These are phyloP conservation scores for Blastosporella zonata DNA, from an alignment of 1,284 basidiomycete species.

Conservation along the genomic window DNA sequence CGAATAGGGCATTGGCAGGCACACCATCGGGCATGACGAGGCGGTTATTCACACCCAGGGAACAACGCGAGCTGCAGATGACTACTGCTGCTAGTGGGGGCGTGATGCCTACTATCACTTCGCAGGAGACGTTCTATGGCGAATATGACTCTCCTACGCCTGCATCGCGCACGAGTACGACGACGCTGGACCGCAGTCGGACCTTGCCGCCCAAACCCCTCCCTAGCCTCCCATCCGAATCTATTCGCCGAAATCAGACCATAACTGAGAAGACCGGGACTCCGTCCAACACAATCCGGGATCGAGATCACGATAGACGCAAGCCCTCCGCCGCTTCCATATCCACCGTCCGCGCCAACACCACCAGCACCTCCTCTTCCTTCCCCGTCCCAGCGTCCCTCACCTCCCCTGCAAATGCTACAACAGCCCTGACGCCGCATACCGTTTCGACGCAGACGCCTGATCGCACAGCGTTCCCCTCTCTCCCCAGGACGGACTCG, in stretches of 20 bases:
- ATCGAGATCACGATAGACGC: constrained; percentile 35
- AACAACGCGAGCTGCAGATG: constrained; percentile 42
- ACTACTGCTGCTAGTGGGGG: constrained; percentile 8
- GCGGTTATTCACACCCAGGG: constrained; percentile 51
- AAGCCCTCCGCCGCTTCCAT: constrained; percentile 49
- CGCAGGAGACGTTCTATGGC: constrained; percentile 41
- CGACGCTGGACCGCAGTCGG: constrained; percentile 33
- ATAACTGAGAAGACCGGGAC: background rate
- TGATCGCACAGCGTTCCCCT: constrained; percentile 35
- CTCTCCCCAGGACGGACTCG: constrained; percentile 44
- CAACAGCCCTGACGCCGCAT: constrained; percentile 66
- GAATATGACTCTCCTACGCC: constrained; percentile 65
- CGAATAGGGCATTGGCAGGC: constrained; percentile 19
- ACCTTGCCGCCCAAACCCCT: constrained; percentile 53
- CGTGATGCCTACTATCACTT: constrained; percentile 36
- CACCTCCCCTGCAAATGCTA: constrained; percentile 52
- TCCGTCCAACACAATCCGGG: constrained; percentile 15
- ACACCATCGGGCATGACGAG: constrained; percentile 30
- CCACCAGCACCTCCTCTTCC: constrained; percentile 25
- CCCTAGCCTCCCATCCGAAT: constrained; percentile 57
- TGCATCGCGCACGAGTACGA: constrained; percentile 35
- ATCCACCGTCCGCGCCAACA: constrained; percentile 48
- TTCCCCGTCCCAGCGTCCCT: constrained; percentile 30
- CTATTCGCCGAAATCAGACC: constrained; percentile 19
- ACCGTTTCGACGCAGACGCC: constrained; percentile 48